phyloP scores from a whole-genome alignment of 176 grass and related monocot species.

The Triticum aestivum region DNA sequence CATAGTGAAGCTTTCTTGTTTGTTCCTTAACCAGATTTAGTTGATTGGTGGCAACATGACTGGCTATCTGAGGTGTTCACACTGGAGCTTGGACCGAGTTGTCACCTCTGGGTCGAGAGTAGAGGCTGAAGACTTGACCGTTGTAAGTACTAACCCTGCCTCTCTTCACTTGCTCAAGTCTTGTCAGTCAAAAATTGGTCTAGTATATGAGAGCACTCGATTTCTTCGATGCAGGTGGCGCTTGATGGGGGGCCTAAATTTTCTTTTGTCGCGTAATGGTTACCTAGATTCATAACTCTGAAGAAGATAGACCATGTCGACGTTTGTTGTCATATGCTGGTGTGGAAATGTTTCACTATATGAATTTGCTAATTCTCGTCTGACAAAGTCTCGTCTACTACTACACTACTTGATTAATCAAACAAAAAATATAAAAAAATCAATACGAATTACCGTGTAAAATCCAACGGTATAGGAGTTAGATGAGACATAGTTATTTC shows the following conservation, averaged over 20 bases:
- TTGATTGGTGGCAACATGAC: conserved; percentile 3
- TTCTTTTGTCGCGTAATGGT: too few species aligned
- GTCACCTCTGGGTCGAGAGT: neutral
- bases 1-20: neutral
- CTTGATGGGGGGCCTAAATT: neutral
- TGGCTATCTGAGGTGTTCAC: conserved; percentile 9
- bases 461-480: too few species aligned
- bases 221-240: conserved; percentile 8
- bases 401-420: too few species aligned
- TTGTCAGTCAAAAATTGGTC: neutral
- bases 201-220: neutral
- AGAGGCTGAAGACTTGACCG: neutral
- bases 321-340: neutral
- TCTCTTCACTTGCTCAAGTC: neutral
- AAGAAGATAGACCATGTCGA: neutral
- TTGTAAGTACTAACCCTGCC: neutral
- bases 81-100: neutral
- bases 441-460: too few species aligned
- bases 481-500: too few species aligned
- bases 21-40: neutral
- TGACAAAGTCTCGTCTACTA: too few species aligned
- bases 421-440: too few species aligned
- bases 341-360: neutral
- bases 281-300: neutral
- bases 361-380: too few species aligned